A percentile compares a stretch with the other conserved stretches of the same genome.
phyloP scores from a whole-genome alignment of 2,329 filamentous ascomycete genomes.

The Ceratocystis diversiconidia region DNA sequence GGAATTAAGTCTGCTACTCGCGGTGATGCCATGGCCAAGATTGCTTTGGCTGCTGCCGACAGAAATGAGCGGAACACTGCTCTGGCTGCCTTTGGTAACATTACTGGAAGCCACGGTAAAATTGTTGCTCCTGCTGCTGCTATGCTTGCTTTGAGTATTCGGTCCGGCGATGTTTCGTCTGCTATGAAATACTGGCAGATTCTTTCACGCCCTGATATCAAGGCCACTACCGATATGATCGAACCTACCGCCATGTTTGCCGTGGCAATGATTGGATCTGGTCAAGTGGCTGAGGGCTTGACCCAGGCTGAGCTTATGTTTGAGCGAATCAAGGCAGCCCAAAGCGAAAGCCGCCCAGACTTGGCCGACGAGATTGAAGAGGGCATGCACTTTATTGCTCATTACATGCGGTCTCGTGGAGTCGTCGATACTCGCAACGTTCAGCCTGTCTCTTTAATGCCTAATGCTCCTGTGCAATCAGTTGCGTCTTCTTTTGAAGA shows the following conservation, averaged over 20 bases:
- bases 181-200: constrained; percentile 72
- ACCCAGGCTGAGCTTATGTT: constrained; percentile 76
- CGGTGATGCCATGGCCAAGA: constrained; percentile 50
- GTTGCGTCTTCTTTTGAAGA: constrained; percentile 51
- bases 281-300: constrained; percentile 69
- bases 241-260: constrained; percentile 86
- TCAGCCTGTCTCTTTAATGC: constrained; percentile 24
- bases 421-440: constrained; percentile 42
- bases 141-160: constrained; percentile 74
- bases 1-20: constrained; percentile 40
- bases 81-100: constrained; percentile 46
- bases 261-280: constrained; percentile 72
- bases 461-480: constrained; percentile 22
- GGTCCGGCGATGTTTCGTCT: constrained; percentile 61
- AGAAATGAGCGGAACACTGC: constrained; percentile 56
- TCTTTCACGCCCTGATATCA: constrained; percentile 47
- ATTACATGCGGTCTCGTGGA: constrained; percentile 43
- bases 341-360: constrained; percentile 32
- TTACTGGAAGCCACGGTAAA: constrained; percentile 38
- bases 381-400: constrained; percentile 53
- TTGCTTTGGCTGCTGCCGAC: constrained; percentile 71
- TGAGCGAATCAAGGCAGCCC: constrained; percentile 56
- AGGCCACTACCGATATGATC: constrained; percentile 52
- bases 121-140: constrained; percentile 54
- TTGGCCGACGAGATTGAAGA: constrained; percentile 74